Base-by-base conservation (phyloP, 768 basidiomycete genomes). In the Lyophyllum semitale region DNA sequence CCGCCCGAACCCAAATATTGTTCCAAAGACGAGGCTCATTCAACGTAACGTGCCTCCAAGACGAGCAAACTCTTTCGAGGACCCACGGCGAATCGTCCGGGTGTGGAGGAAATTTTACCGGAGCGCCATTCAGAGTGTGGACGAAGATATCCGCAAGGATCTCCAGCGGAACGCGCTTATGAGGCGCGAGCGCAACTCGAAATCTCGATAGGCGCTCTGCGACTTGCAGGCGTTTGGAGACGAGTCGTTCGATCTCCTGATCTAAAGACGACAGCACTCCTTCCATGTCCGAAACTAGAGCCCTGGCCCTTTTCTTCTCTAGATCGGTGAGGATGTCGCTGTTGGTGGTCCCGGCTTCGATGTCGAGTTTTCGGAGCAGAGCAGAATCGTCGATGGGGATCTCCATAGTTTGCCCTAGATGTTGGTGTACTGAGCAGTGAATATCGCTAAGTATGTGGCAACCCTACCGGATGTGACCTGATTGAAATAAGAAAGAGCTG, bases 21-120 rank as follows among this genome's bases (percentile, higher is more conserved):
- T 47, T 47, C 54, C 54, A 55, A 1, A 55, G 47, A 1, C 22
- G 29, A 18, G 54, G 54, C 46, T 55, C 54, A 9, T 17, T 25
- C 0, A 55, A n/a, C 11, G 54, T 22, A 4, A 55, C 38, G 4
- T 22, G 12, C 15, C 54, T n/a, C 54, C 54, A 55, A 9, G 47
- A 26, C 4, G 46, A 40, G 23, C 54, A 55, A 25, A 55, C 38
- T 17, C 35, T 46, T 5, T 35, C 20, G 3, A 55, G 20, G 18
- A 25, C 40, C 54, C 38, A 48, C 12, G 46, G 54, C 3, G 32
- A 22, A 11, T 26, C 27, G 12, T 27, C 26, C 18, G 6, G 12
- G 9, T 45, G 51, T 1, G 54, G 47, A 22, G 41, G 46, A 30
- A 48, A 29, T 3, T 9, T 17, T 3, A 48, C n/a, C 3, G 29